These are phyloP conservation scores for Lasiodiplodia sp. DNA, from an alignment of 2,329 filamentous ascomycete species.

Conservation along the genomic window DNA sequence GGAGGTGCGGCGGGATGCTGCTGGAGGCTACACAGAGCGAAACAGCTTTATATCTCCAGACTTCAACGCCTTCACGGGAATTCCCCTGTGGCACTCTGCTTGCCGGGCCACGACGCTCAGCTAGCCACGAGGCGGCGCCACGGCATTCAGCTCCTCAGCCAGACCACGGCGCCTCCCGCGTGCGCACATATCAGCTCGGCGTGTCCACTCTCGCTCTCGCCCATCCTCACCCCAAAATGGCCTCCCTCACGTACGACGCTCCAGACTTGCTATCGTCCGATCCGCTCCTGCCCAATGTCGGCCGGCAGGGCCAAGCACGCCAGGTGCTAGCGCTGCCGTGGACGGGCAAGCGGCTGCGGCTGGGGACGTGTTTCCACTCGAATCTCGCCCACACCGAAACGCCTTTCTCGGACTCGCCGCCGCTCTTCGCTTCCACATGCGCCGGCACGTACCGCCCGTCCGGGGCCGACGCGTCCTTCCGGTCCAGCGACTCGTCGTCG, in stretches of 20 bases:
- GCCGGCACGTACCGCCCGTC: constrained; percentile 1
- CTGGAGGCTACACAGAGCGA: too few species aligned
- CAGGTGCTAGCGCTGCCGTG: not conserved
- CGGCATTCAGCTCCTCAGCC: too few species aligned
- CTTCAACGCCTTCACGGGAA: too few species aligned
- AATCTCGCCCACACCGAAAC: not conserved
- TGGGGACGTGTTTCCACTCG: not conserved
- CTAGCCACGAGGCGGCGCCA: too few species aligned
- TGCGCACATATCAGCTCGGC: too few species aligned
- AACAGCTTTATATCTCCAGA: too few species aligned
- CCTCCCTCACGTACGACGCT: not conserved
- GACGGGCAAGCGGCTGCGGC: not conserved
- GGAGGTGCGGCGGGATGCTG: too few species aligned
- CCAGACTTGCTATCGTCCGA: not conserved
- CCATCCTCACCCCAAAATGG: too few species aligned
- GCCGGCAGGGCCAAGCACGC: not conserved
- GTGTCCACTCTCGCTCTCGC: too few species aligned
- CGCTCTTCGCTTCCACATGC: not conserved
- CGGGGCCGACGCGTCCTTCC: not conserved
- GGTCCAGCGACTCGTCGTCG: not conserved
- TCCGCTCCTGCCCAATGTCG: not conserved
- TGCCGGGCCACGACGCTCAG: too few species aligned
- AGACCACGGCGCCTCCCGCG: too few species aligned
- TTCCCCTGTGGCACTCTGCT: too few species aligned
- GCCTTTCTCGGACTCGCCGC: not conserved